Base-by-base conservation (phyloP, 139 green algal species). In the Gonium pectorale region DNA sequence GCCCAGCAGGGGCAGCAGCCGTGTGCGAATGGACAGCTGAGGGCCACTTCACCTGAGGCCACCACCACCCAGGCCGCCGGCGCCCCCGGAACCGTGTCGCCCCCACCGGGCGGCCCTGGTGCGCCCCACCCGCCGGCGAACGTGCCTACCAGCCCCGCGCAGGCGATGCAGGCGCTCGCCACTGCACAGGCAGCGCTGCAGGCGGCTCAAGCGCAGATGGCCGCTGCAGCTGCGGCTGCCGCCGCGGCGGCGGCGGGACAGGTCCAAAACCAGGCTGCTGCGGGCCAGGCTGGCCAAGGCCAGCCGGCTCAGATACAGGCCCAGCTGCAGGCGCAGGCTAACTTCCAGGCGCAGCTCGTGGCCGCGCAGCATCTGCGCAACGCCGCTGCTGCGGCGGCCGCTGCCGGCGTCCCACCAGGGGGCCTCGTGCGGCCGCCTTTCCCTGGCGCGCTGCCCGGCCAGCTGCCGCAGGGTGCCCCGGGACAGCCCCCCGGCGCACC, bases 121-220 rank as follows among this genome's bases (percentile, higher is more conserved):
- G 11, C 27, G 41, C 41, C 2, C 41, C 69, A 31, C 43, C 49
- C 7, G n/a, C 24, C 74, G 44, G 60, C 43, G n/a, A n/a, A n/a
- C 2, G 43, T 83, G 31, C 77, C 41, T 7, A 43, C 46, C 27
- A 73, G 33, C 41, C 77, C 62, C 0, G 77, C 77, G 3, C 62
- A 60, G 7, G 77, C 77, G 26, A 83, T 83, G 77, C 77, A 83
- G 31, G 77, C 77, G 17, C 77, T 83, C 6, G 77, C 62, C 0
- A 52, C 60, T 27, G 77, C 77, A 0, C 77, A 83, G 33, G 77
- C 77, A n/a, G 77, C 62, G 26, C 19, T 83, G 43, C 77, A 83
- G 43, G 62, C 60, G 21, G 77, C 77, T 7, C 77, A 83, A 21
- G 77, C 77, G 21, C 77, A 83, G 77, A 83, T 83, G 77, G 77